Percentiles rank a stretch among this genome's conserved stretches.
Evolutionary conservation across 495 filamentous ascomycete genomes (phyloP).

Genomic region (Aspergillus leporis): DNA sequence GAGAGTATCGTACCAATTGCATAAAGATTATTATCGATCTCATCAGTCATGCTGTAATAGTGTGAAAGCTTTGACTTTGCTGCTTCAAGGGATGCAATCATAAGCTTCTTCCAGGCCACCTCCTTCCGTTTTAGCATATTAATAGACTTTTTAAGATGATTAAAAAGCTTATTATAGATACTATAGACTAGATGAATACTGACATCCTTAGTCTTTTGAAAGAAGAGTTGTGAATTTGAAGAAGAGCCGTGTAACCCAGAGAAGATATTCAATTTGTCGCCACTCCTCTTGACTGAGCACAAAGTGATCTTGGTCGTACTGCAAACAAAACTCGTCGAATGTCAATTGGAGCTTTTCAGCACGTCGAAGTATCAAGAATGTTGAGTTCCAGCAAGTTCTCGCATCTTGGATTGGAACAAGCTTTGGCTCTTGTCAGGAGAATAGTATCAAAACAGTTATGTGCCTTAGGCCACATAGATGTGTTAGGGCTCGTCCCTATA

Average conservation of each 20-base stretch:
- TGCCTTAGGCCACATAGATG: no score
- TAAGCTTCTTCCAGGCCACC: slow-evolving; percentile 14
- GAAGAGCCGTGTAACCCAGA: slow-evolving; percentile 15
- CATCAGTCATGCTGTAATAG: slow-evolving; percentile 22
- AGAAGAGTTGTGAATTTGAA: slow-evolving; percentile 10
- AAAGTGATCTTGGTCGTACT: slow-evolving; percentile 13
- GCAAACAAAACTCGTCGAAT: slow-evolving; percentile 14
- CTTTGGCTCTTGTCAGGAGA: no score
- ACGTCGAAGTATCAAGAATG: no score
- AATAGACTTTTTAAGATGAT: slow-evolving; percentile 6
- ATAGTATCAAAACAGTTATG: no score
- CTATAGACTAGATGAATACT: slow-evolving; percentile 18
- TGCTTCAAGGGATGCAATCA: slow-evolving; percentile 14
- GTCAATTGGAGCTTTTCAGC: no score
- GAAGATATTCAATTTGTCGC: slow-evolving; percentile 25
- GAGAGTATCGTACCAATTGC: slow-evolving; percentile 23
- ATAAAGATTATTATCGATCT: slow-evolving; percentile 15
- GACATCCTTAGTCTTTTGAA: slow-evolving; percentile 18
- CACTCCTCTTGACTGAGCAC: slow-evolving; percentile 13
- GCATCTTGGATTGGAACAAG: slow-evolving; percentile 27
- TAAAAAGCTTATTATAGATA: slow-evolving; percentile 18
- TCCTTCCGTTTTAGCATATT: not conserved
- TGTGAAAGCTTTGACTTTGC: slow-evolving; percentile 10
- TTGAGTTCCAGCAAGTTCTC: no score
- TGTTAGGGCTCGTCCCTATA: no score